phyloP scores from a whole-genome alignment of 164 flowering plant species.

The Akebia trifoliata region DNA sequence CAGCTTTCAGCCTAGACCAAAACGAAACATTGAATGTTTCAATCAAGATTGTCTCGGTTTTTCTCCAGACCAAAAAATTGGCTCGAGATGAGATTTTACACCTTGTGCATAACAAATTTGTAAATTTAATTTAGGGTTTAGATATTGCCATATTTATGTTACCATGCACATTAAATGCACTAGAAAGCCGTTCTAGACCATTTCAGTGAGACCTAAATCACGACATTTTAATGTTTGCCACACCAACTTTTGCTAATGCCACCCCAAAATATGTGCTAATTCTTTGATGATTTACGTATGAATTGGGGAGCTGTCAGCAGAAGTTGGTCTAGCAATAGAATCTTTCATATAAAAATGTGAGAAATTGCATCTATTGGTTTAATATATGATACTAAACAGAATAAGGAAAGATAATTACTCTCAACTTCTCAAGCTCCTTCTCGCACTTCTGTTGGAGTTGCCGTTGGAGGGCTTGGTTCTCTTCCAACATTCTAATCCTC shows the following conservation, averaged over 20 bases:
- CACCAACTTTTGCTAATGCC: background rate
- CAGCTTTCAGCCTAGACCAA: too few species aligned
- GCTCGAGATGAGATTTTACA: too few species aligned
- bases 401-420: constrained; percentile 26
- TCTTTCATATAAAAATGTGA: too few species aligned
- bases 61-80: too few species aligned
- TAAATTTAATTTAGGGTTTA: background rate
- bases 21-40: background rate
- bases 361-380: background rate
- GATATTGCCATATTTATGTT: background rate
- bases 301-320: too few species aligned
- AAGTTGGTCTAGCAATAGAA: too few species aligned
- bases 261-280: too few species aligned
- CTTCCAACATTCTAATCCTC: constrained; percentile 79
- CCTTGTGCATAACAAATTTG: too few species aligned
- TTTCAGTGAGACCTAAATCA: background rate
- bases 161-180: background rate
- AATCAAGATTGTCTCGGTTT: too few species aligned
- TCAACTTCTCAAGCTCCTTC: constrained; percentile 57
- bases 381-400: background rate
- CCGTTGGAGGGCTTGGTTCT: too few species aligned
- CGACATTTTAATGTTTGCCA: background rate
- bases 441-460: constrained; percentile 71
- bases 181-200: background rate
- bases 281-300: too few species aligned